Conservation (phyloP, 768 basidiomycete genomes). For the Mycena galericulata region DNA sequence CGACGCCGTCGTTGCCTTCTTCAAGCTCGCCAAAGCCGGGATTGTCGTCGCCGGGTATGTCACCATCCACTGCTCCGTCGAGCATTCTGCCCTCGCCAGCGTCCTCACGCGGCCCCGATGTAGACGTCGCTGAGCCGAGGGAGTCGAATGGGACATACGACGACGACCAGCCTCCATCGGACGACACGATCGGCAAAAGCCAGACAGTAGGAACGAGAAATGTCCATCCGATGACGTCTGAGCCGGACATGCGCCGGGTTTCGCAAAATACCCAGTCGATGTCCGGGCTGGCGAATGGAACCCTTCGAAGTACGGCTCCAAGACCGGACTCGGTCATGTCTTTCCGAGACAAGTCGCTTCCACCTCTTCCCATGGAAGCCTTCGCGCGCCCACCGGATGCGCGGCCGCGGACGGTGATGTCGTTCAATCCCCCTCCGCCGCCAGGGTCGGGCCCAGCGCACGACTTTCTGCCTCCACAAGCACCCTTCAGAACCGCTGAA, state of each 20-base stretch:
- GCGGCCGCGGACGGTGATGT: constrained; percentile 76
- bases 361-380: constrained; percentile 74
- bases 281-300: constrained; percentile 46
- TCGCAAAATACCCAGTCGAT: constrained; percentile 40
- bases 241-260: constrained; percentile 69
- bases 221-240: constrained; percentile 68
- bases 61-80: constrained; percentile 81
- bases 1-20: constrained; percentile 77
- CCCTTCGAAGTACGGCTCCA: constrained; percentile 20
- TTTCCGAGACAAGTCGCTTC: constrained; percentile 77
- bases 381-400: constrained; percentile 57
- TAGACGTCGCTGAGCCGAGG: constrained; percentile 59
- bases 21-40: constrained; percentile 66
- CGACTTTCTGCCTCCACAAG: constrained; percentile 71
- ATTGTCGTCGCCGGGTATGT: constrained; percentile 70
- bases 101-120: constrained; percentile 74
- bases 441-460: constrained; percentile 57
- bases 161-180: constrained; percentile 49
- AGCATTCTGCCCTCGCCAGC: constrained; percentile 81
- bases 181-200: constrained; percentile 49
- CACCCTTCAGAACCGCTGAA: constrained; percentile 70
- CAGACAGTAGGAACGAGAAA: constrained; percentile 48
- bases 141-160: constrained; percentile 57
- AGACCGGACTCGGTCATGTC: constrained; percentile 38
- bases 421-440: constrained; percentile 66